Evolutionary conservation across 805 yeast species (phyloP).

Genomic region (Cyberlindnera lachancei): DNA sequence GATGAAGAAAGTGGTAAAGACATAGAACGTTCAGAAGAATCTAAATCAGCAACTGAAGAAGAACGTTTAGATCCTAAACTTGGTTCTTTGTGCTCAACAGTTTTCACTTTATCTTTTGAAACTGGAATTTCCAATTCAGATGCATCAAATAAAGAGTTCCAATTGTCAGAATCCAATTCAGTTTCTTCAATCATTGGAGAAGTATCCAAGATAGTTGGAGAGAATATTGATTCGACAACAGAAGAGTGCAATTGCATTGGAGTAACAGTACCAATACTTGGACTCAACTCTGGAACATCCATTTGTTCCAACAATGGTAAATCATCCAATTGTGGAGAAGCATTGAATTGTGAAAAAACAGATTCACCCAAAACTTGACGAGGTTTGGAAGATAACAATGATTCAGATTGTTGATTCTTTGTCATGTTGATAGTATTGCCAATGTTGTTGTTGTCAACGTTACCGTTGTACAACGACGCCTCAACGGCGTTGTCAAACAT

Average conservation of each 20-base stretch:
- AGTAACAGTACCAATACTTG: conserved; percentile 29
- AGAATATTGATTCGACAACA: conserved; percentile 49
- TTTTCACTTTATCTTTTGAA: conserved; percentile 2
- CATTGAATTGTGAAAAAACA: conserved; percentile 20
- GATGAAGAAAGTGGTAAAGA: not conserved
- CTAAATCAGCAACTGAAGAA: conserved; percentile 19
- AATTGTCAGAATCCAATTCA: conserved; percentile 34
- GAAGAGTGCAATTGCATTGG: conserved; percentile 53
- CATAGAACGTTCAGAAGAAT: too few relatives aligned
- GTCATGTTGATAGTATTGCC: conserved; percentile 5
- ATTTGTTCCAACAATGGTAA: conserved; percentile 14
- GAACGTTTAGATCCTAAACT: conserved; percentile 14
- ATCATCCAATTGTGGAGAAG: conserved; percentile 17
- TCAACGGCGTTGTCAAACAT: conserved; percentile 19
- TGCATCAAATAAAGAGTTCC: conserved; percentile 57
- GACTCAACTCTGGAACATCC: conserved; percentile 19
- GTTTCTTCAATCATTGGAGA: conserved; percentile 50
- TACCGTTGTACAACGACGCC: too few relatives aligned
- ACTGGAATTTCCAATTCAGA: conserved; percentile 19
- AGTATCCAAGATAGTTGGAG: conserved; percentile 37
- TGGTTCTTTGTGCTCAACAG: not conserved
- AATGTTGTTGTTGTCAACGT: conserved; percentile 6
- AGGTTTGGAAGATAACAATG: conserved; percentile 18
- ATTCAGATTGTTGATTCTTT: conserved; percentile 2
- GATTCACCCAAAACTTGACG: conserved; percentile 24